Evolutionary conservation across 225 moss, liverwort and hornwort species (phyloP), one percentile per base, ranked within the genome.

Genomic region (Physcomitrellopsis africana): DNA sequence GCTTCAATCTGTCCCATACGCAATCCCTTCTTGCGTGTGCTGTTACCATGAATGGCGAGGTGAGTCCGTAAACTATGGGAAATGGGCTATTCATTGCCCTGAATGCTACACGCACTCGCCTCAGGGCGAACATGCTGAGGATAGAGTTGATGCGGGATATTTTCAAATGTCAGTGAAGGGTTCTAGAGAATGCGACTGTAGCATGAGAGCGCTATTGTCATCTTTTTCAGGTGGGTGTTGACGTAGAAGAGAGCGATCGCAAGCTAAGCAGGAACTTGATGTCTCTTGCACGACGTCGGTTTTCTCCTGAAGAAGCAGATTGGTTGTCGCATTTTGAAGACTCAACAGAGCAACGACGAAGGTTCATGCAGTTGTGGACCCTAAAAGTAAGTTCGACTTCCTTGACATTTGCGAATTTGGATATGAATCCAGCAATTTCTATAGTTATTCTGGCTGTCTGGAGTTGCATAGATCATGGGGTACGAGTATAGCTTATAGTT

Each of bases 1-100:
- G 89, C 68, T 99, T 99, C 84, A 99, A 95, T 77, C 82, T 99
- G 26, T 92, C 95, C 11, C 97, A 99, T 75, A 99, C 97, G 45
- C 68, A 76, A 11, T 95, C 97, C 19, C 86, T 99, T 48, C 76
- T 99, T 73, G 92, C 92, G 10, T 99, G 97, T 81, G 93, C 84
- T 65, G 90, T 99, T 49, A 92, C 93, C 9, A 60, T 92, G 26
- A 83, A 90, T 59, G 80, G 85, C 67, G 87, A 89, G 77, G 89
- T 94, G 74, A 81, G 85, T 53, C 18, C 13, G 15, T 19, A 54
- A 44, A 20, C 11, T 32, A 18, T 60, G 17, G 29, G 5, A 16
- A 37, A 37, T 4, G 32, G 17, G 46, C 17, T 59, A 23, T 24
- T 59, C 1, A 29, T 19, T 19, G 6, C 19, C 14, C 11, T 9